Conservation (phyloP, 1,284 basidiomycete species). For the Calocybe gambosa region DNA sequence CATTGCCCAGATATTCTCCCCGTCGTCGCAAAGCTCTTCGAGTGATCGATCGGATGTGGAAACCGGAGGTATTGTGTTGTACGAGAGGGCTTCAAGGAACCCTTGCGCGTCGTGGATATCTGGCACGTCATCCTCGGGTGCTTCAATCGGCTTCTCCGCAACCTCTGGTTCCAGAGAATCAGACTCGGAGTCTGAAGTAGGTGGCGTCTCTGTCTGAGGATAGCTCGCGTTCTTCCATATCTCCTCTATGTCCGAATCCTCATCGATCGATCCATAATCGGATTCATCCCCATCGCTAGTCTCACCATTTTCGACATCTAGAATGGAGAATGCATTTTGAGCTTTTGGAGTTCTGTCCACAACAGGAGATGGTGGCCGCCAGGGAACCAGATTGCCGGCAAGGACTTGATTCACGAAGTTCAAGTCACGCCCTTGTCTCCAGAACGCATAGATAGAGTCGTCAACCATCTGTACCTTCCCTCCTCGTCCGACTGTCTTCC, state of each 20-base stretch:
- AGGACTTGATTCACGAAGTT: slow-evolving; percentile 26
- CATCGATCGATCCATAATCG: slow-evolving; percentile 2
- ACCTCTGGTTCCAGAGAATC: too few relatives aligned
- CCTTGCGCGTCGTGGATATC: slow-evolving; percentile 24
- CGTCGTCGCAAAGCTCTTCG: slow-evolving; percentile 27
- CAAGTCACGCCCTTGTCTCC: slow-evolving; percentile 37
- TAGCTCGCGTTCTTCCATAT: not conserved
- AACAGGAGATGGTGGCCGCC: not conserved
- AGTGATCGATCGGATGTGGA: slow-evolving; percentile 31
- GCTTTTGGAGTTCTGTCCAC: not conserved
- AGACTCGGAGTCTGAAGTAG: too few relatives aligned
- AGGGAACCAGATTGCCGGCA: not conserved
- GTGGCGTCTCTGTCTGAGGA: not conserved
- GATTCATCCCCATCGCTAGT: not conserved
- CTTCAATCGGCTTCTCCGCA: too few relatives aligned
- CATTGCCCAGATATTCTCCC: slow-evolving; percentile 38
- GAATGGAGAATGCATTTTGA: slow-evolving; percentile 6
- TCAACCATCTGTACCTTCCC: slow-evolving; percentile 22
- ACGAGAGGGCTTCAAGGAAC: slow-evolving; percentile 32
- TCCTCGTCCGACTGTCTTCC: slow-evolving; percentile 17
- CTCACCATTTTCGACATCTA: not conserved
- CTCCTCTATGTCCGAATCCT: not conserved
- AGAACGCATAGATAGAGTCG: slow-evolving; percentile 40
- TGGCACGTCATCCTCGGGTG: slow-evolving; percentile 4
- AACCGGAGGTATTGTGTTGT: slow-evolving; percentile 25